Percentiles rank a stretch among this genome's conserved stretches.
Conservation (phyloP, 2,329 filamentous ascomycete genomes). For the Chlorencoelia australis region DNA sequence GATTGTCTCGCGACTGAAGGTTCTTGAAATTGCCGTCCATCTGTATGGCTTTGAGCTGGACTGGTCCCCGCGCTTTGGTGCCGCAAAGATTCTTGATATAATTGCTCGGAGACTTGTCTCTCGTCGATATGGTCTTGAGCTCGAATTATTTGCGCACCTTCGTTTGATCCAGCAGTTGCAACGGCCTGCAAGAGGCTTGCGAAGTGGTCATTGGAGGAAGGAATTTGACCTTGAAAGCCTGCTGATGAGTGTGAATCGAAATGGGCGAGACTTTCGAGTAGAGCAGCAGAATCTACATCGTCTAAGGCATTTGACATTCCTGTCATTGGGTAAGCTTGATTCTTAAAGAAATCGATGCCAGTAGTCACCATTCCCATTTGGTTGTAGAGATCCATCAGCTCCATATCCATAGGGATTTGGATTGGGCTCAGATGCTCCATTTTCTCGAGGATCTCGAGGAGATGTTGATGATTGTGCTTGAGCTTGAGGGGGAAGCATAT, state of each 20-base stretch:
- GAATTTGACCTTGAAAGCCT: slow-evolving; percentile 2
- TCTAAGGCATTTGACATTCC: slow-evolving; percentile 12
- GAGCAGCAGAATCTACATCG: slow-evolving; percentile 14
- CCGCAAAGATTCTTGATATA: too few relatives aligned
- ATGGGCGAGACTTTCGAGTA: slow-evolving; percentile 20
- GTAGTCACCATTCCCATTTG: slow-evolving; percentile 10
- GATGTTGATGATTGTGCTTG: too few relatives aligned
- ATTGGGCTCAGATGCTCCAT: slow-evolving; percentile 3
- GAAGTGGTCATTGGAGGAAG: slow-evolving; percentile 18
- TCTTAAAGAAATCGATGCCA: slow-evolving; percentile 4
- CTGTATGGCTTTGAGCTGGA: slow-evolving; percentile 1
- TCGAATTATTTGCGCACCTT: slow-evolving; percentile 8
- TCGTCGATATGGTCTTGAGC: background rate
- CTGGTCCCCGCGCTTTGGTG: too few relatives aligned
- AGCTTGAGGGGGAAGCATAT: too few relatives aligned
- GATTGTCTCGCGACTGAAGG: background rate
- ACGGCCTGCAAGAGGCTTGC: slow-evolving; percentile 21
- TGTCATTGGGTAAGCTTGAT: slow-evolving; percentile 14
- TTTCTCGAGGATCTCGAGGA: slow-evolving; percentile 3
- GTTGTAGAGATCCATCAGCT: slow-evolving; percentile 2
- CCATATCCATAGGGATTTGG: slow-evolving; percentile 3
- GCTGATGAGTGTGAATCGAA: slow-evolving; percentile 12
- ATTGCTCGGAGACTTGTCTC: too few relatives aligned
- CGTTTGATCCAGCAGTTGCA: slow-evolving; percentile 19
- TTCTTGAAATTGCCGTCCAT: background rate